A percentile compares a stretch with the other conserved stretches of the same genome.
Evolutionary conservation across 345 rosid genomes (phyloP).

Genomic region (Streptanthus diversifolius): DNA sequence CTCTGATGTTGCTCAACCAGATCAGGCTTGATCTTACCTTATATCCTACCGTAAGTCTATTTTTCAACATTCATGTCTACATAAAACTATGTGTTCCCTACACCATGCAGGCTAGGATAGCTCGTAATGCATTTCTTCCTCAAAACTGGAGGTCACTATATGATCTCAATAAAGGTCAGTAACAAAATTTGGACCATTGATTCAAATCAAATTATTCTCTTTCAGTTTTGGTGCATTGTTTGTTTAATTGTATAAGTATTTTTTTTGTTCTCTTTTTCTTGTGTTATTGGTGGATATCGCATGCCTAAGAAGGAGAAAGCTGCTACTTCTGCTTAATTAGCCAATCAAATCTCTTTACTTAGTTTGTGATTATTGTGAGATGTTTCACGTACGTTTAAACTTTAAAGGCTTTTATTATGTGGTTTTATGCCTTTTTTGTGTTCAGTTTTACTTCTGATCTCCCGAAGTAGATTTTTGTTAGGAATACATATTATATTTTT

Average conservation of each 20-base stretch:
- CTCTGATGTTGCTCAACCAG: slow-evolving; percentile 31
- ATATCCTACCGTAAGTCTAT: not conserved
- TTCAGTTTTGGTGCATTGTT: not conserved
- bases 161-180: slow-evolving; percentile 86
- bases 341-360: not conserved
- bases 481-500: not conserved
- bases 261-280: slow-evolving; percentile 34
- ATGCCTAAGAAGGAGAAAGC: slow-evolving; percentile 75
- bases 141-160: slow-evolving; percentile 91
- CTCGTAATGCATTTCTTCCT: slow-evolving; percentile 76
- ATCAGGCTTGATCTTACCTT: slow-evolving; percentile 57
- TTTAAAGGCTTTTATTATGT: not conserved
- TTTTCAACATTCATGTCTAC: not conserved
- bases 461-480: not conserved
- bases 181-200: not conserved
- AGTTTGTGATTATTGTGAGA: not conserved
- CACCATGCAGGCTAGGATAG: slow-evolving; percentile 66
- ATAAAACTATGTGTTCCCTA: not conserved
- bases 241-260: not conserved
- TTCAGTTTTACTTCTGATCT: not conserved
- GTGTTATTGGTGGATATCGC: slow-evolving; percentile 80
- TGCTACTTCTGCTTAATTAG: not conserved
- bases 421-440: not conserved
- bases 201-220: not conserved
- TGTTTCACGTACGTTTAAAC: not conserved